Evolutionary conservation across 202 grass and related monocot genomes (phyloP).

Genomic region (Carex arenaria): DNA sequence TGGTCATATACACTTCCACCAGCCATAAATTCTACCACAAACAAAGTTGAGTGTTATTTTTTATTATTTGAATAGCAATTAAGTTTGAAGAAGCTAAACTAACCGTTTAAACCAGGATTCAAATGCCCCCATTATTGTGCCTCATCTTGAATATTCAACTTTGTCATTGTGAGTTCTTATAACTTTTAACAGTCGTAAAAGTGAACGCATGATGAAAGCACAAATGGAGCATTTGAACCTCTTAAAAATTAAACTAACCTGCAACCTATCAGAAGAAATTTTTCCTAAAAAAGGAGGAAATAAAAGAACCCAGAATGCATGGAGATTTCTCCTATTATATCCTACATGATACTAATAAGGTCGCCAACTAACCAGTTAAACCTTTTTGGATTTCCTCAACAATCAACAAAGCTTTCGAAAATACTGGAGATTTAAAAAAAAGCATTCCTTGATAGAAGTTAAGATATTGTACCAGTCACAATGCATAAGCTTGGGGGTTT

Average conservation of each 20-base stretch:
- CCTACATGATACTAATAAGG: not conserved
- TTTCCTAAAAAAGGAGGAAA: not conserved
- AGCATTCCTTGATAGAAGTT: not conserved
- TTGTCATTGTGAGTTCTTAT: not conserved
- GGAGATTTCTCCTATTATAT: not conserved
- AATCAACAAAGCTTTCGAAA: not conserved
- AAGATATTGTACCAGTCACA: conserved; percentile 68
- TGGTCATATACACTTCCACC: conserved; percentile 93
- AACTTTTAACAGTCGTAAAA: not conserved
- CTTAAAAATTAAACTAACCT: not conserved
- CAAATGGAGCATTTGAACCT: not conserved
- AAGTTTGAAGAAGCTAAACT: not conserved
- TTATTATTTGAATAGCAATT: not conserved
- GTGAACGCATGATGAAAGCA: not conserved
- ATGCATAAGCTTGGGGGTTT: conserved; percentile 84
- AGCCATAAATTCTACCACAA: conserved; percentile 76
- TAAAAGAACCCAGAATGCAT: not conserved
- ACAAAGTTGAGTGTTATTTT: conserved; percentile 10
- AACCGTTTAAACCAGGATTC: not conserved
- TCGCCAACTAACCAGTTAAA: not conserved
- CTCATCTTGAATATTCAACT: not conserved
- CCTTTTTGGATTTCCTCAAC: not conserved
- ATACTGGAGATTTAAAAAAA: not conserved
- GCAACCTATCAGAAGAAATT: not conserved
- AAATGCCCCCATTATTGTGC: not conserved